phyloP scores from a whole-genome alignment of 306 rosid species.

The Bauhinia variegata region DNA sequence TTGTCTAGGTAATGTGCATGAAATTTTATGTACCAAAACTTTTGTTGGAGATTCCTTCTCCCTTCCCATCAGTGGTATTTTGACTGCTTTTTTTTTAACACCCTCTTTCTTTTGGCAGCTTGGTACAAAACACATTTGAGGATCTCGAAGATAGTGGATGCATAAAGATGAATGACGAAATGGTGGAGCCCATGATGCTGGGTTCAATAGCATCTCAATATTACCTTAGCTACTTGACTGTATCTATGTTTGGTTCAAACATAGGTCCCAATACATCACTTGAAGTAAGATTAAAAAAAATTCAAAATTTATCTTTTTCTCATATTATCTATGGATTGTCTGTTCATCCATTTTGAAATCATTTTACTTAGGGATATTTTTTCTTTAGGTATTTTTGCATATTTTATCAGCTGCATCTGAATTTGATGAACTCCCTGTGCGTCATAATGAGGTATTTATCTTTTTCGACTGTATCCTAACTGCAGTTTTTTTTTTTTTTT shows the following conservation, averaged over 20 bases:
- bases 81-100: constrained; percentile 32
- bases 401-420: constrained; percentile 90
- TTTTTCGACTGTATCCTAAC: not conserved
- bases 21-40: constrained; percentile 21
- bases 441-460: constrained; percentile 83
- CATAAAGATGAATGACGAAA: constrained; percentile 73
- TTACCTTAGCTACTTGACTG: constrained; percentile 91
- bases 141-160: constrained; percentile 99
- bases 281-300: constrained; percentile 58
- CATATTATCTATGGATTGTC: constrained; percentile 13
- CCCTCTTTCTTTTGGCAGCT: constrained; percentile 67
- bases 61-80: constrained; percentile 24
- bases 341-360: constrained; percentile 10
- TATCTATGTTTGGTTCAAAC: constrained; percentile 94
- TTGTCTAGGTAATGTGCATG: constrained; percentile 70
- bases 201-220: constrained; percentile 95
- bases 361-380: constrained; percentile 16
- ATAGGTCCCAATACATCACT: constrained; percentile 87
- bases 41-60: not conserved
- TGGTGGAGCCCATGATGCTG: constrained; percentile 75
- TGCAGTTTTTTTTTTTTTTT: not conserved
- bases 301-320: constrained; percentile 18
- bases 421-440: constrained; percentile 93
- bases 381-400: constrained; percentile 78
- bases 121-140: constrained; percentile 84